Evolutionary conservation across 768 basidiomycete species (phyloP), one percentile per base, ranked within the genome.

Genomic region (Daedaleopsis nitida): DNA sequence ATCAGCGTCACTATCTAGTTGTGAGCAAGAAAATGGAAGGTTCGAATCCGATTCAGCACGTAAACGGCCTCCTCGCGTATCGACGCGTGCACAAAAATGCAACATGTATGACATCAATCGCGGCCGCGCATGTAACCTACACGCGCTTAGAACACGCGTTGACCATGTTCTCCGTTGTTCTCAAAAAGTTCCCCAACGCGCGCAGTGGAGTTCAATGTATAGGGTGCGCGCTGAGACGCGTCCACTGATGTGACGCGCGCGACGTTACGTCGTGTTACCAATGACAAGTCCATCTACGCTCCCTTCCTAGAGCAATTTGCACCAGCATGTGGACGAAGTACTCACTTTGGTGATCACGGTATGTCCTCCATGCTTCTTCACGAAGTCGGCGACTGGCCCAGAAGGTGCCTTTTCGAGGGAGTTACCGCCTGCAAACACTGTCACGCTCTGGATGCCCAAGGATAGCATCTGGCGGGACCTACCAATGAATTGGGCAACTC

Each of bases 311-410:
- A 27, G 16, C 11, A 8, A 47, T 12, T 5, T 10, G 1, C 10
- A 35, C 52, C 17, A 1, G 12, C n/a, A 45, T 7, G 8, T 34
- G 9, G 19, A 32, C 17, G 47, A 7, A 43, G 45, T 51, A 54
- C 65, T 64, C 68, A 96, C 97, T 81, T 98, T 98, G 60, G 94
- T 97, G 77, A 99, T 98, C 62, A 98, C 96, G 19, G 97, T 96
- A 76, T 99, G 97, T 59, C 97, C 97, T 11, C 96, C 95, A 73
- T 96, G 81, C 52, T 79, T 77, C 72, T 90, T 88, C 38, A 98
- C 96, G 75, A 96, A 99, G 78, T 98, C 95, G 64, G 86, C 81
- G 44, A 99, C 87, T 62, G 81, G 83, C 56, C 92, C 85, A 27
- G 88, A 80, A 27, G 89, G 79, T 34, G 96, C 96, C 62, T 84